Evolutionary conservation across 1,284 basidiomycete species (phyloP).

Genomic region (Peniophora sp.): DNA sequence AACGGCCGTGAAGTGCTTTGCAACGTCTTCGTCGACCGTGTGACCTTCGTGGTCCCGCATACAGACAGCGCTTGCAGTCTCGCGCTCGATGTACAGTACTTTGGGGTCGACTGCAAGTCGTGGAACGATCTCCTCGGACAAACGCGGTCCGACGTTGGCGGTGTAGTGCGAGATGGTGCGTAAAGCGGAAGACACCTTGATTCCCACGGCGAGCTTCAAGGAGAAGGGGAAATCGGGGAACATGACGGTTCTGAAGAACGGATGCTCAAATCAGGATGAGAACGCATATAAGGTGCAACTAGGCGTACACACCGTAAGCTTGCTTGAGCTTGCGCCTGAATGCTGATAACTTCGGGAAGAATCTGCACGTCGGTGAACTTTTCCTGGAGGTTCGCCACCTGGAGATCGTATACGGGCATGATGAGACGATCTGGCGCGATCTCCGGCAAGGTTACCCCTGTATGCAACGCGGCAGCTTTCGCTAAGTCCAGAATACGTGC

Average conservation of each 20-base stretch:
- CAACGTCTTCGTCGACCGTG: slow-evolving; percentile 30
- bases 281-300: background rate
- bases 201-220: slow-evolving; percentile 40
- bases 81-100: slow-evolving; percentile 34
- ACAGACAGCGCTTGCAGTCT: slow-evolving; percentile 38
- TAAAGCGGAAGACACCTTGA: slow-evolving; percentile 44
- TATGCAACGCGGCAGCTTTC: slow-evolving; percentile 20
- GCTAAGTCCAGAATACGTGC: slow-evolving; percentile 22
- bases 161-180: slow-evolving; percentile 49
- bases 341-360: slow-evolving; percentile 26
- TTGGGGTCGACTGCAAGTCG: slow-evolving; percentile 31
- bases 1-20: slow-evolving; percentile 42
- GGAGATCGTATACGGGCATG: slow-evolving; percentile 45
- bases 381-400: slow-evolving; percentile 30
- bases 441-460: slow-evolving; percentile 15
- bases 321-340: slow-evolving; percentile 35
- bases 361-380: slow-evolving; percentile 33
- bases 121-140: slow-evolving; percentile 37
- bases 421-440: slow-evolving; percentile 21
- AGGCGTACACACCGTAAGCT: slow-evolving; percentile 34
- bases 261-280: background rate
- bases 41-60: slow-evolving; percentile 8
- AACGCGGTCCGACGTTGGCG: slow-evolving; percentile 44
- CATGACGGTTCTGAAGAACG: slow-evolving; percentile 29
- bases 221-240: slow-evolving; percentile 33